Base-by-base conservation (phyloP, 1,139 yeast species). In the Hanseniaspora sp. region DNA sequence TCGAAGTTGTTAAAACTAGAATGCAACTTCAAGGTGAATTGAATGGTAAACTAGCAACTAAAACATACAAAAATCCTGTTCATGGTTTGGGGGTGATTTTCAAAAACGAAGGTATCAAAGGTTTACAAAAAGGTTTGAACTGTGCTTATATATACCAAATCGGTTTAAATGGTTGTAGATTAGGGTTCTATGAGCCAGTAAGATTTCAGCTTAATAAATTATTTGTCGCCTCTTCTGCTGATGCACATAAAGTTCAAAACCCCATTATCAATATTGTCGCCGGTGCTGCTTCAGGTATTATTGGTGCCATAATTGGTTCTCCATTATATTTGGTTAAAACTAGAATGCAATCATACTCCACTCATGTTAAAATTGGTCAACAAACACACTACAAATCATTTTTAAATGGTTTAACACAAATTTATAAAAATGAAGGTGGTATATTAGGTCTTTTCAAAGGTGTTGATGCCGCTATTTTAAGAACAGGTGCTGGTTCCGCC, bases 11-110 rank as follows among this genome's bases (percentile, higher is more conserved):
- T 64, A 92, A 92, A 71, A 92, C 95, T 3, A 75, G 97, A 69
- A 86, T 92, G 95, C 98, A 92, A 69, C 74, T 92, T 44, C 96
- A 92, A 69, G 98, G 98, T 55, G 97, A 92, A 69, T 74, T 92
- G 53, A 75, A 81, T 35, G 75, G 79, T 1, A 69, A 73, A 44
- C 77, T 74, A 1, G 44, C 33, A 3, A 75, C 79, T 15, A 77
- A 73, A 59, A 67, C 77, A 17, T 92, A 92, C 69, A 83, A 77
- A 59, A 92, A 92, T 62, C 90, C 96, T 28, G 63, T 86, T 46
- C 98, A 92, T 69, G 96, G 96, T 1, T 72, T 90, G 60, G 76
- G 69, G 0, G 76, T 82, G n/a, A 86, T 90, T 56, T 81, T 73
- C 67, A 76, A 74, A 63, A 80, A 83, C 61, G 98, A 92, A 69